phyloP scores from a whole-genome alignment of 257 asterid genomes.

The Lycium barbarum region DNA sequence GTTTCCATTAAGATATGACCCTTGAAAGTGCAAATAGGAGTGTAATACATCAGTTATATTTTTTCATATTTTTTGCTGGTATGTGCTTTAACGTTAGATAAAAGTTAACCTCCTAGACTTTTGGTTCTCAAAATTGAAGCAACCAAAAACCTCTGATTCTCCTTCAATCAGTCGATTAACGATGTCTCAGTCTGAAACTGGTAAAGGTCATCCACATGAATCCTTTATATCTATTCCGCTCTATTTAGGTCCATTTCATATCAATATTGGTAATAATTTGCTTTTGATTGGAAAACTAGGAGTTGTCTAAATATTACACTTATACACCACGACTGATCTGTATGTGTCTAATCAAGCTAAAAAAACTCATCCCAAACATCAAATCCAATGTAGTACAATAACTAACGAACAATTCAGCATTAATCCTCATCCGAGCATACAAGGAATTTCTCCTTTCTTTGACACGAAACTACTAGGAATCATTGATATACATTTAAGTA shows the following conservation, averaged over 20 bases:
- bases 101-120: not conserved
- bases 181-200: not conserved
- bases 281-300: not conserved
- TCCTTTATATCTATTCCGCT: not conserved
- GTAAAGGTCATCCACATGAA: not conserved
- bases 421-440: not conserved
- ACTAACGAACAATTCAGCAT: not conserved
- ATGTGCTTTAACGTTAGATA: not conserved
- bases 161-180: not conserved
- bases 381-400: not conserved
- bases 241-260: not conserved
- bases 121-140: conserved; percentile 16
- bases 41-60: not conserved
- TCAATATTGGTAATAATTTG: not conserved
- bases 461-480: not conserved
- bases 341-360: not conserved
- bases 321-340: not conserved
- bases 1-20: not conserved
- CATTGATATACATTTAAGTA: not conserved
- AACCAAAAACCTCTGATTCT: not conserved
- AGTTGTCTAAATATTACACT: not conserved
- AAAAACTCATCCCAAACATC: not conserved
- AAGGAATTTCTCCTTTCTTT: not conserved
- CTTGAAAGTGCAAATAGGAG: not conserved
- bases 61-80: not conserved